Conservation (phyloP, 1,284 basidiomycete species). For the Apiotrichum gamsii region DNA sequence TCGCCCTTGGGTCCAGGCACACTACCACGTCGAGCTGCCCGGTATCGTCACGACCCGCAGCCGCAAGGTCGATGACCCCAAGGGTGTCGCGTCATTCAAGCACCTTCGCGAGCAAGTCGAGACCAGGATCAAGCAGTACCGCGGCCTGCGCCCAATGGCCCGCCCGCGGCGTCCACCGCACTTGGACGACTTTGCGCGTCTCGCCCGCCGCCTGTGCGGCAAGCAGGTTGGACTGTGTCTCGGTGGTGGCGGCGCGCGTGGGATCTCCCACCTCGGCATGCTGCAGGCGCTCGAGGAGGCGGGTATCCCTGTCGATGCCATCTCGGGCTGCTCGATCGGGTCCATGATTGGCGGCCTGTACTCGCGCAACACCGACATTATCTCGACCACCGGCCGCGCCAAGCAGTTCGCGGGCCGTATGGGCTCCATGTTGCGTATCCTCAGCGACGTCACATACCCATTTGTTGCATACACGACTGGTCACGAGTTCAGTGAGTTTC, state of each 20-base stretch:
- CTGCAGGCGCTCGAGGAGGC: conserved; percentile 86
- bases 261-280: conserved; percentile 84
- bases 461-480: conserved; percentile 97
- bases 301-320: conserved; percentile 86
- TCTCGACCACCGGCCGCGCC: conserved; percentile 75
- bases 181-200: conserved; percentile 83
- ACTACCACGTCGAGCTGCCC: conserved; percentile 46
- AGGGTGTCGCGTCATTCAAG: conserved; percentile 72
- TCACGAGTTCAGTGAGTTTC: conserved; percentile 70
- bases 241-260: conserved; percentile 92
- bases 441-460: conserved; percentile 95
- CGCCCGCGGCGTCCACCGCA: conserved; percentile 71
- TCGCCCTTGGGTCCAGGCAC: conserved; percentile 72
- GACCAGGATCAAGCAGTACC: conserved; percentile 78
- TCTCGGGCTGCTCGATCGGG: conserved; percentile 84
- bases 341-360: conserved; percentile 93
- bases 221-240: conserved; percentile 90
- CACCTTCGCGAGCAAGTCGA: conserved; percentile 83
- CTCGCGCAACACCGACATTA: conserved; percentile 83
- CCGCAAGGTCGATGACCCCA: conserved; percentile 65
- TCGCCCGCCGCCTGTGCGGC: conserved; percentile 86
- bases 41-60: conserved; percentile 54
- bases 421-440: conserved; percentile 88
- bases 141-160: conserved; percentile 60
- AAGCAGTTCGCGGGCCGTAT: conserved; percentile 69